These are phyloP conservation scores for Solanum medicagineum DNA, from an alignment of 257 asterid species.

Conservation along the genomic window DNA sequence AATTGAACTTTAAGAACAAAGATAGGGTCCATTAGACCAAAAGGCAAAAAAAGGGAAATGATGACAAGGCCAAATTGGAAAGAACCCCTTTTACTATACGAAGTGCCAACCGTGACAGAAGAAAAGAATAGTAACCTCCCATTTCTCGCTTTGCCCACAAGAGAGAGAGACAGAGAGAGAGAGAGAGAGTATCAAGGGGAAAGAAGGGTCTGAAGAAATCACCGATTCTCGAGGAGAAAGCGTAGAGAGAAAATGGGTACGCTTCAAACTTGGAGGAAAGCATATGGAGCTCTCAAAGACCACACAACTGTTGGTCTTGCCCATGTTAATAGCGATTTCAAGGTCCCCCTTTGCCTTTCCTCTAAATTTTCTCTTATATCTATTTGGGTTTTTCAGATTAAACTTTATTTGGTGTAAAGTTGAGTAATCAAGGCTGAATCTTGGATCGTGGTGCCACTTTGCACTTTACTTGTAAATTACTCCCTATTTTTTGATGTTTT, in stretches of 20 bases:
- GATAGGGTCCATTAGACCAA: not conserved
- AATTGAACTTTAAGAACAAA: not conserved
- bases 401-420: not conserved
- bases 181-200: not conserved
- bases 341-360: constrained; percentile 23
- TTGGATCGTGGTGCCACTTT: not conserved
- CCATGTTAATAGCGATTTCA: constrained; percentile 89
- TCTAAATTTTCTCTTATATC: not conserved
- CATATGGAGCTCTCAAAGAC: constrained; percentile 84
- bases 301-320: constrained; percentile 85
- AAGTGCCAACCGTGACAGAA: not conserved
- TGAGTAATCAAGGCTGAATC: not conserved
- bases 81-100: not conserved
- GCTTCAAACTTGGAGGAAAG: constrained; percentile 72
- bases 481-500: not conserved
- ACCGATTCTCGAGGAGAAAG: not conserved
- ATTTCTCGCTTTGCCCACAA: not conserved
- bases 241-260: constrained; percentile 37
- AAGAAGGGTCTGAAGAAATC: not conserved
- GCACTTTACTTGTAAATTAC: not conserved
- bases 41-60: not conserved
- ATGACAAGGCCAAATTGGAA: not conserved
- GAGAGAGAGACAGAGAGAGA: not conserved
- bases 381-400: not conserved
- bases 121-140: not conserved